Percentiles rank a stretch among this genome's conserved stretches.
phyloP scores from a whole-genome alignment of 1,284 basidiomycete genomes.

The Papiliotrema laurentii region DNA sequence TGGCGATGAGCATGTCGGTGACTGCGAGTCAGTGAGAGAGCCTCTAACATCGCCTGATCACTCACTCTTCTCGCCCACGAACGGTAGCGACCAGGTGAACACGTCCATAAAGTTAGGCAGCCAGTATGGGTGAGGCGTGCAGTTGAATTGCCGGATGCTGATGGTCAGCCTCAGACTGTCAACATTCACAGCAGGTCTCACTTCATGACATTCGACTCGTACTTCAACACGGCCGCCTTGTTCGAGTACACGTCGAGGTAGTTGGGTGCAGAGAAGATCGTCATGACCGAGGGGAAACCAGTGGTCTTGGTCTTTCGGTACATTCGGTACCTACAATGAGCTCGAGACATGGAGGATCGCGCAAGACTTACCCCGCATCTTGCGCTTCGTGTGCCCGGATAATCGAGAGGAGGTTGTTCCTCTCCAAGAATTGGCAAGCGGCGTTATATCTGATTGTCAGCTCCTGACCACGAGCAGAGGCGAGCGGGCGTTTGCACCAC shows the following conservation, averaged over 20 bases:
- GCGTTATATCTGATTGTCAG: conserved; percentile 68
- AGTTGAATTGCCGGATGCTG: conserved; percentile 75
- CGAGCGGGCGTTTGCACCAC: conserved; percentile 34
- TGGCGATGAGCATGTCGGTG: conserved; percentile 93
- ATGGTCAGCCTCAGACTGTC: conserved; percentile 4
- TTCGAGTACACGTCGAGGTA: conserved; percentile 96
- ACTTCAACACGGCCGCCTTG: conserved; percentile 93
- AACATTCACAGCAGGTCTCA: conserved; percentile 15
- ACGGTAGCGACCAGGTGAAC: conserved; percentile 98
- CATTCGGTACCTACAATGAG: conserved; percentile 75
- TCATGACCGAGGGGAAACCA: conserved; percentile 87
- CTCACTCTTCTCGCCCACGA: conserved; percentile 94
- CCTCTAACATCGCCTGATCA: not conserved
- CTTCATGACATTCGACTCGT: conserved; percentile 95
- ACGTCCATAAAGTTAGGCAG: conserved; percentile 99
- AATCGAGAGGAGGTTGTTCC: conserved; percentile 90
- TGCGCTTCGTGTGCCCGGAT: conserved; percentile 94
- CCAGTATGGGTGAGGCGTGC: conserved; percentile 93
- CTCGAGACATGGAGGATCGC: not conserved
- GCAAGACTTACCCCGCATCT: conserved; percentile 73
- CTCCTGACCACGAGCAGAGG: not conserved
- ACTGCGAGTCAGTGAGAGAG: conserved; percentile 53
- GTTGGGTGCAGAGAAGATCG: conserved; percentile 92
- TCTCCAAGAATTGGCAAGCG: conserved; percentile 87
- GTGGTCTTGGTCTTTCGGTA: conserved; percentile 94